Base-by-base conservation (phyloP, 768 basidiomycete genomes). In the Leccinellum rugosiceps region DNA sequence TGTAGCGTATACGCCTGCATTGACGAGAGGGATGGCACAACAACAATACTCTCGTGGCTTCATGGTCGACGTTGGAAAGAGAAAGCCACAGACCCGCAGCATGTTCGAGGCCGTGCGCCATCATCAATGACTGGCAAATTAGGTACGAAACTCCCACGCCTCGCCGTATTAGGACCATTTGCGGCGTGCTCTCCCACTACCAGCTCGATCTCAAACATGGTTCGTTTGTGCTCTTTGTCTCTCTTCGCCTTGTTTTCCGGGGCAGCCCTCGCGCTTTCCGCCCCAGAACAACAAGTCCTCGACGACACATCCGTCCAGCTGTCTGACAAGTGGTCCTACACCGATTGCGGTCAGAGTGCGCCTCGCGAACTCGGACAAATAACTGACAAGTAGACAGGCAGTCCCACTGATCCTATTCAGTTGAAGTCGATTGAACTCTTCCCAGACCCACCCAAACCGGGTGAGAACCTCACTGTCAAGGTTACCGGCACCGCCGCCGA, bases 371-470 rank as follows among this genome's bases (percentile, higher is more conserved):
- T 23, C 34, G 6, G 11, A 52, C 19, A 23, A 31, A 31, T 13
- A 17, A 6, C 54, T 67, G 23, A 65, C 57, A 35, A 38, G 31
- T 15, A 31, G 32, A 43, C 70, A 89, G 86, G 88, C 31, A 15
- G 48, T 7, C 49, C 69, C 3, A 56, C 59, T 0, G 80, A 87
- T 58, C 60, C 75, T 4, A 69, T 92, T 57, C 80, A 87, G 62
- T 76, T 98, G 53, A 66, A 89, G 19, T 86, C 83, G n/a, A 86
- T 98, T 56, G 55, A 68, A 3, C 77, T 98, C 38, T 80, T 75
- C 15, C 97, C 97, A 0, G 92, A 98, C 66, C 95, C 96, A 31
- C 97, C 97, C 1, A 69, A 84, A 64, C 92, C 94, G 4, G 97
- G 97, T 4, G 64, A 91, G 67, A 81, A 93, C 63, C 74, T 99